Conservation (phyloP, 352 stramenopile species). For the Elongisporangium senticosum region DNA sequence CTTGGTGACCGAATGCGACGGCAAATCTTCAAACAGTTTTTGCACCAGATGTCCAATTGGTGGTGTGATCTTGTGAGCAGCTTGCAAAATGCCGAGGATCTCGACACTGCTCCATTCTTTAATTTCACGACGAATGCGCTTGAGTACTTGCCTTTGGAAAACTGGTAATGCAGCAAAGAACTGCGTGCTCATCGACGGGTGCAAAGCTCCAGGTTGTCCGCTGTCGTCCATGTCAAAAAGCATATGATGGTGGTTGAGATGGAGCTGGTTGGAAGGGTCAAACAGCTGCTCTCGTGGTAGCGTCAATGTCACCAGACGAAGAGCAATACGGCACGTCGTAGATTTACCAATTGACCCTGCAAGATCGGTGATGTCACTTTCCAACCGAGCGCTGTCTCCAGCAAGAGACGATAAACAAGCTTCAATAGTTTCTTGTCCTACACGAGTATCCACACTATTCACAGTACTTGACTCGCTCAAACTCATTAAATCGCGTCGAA, state of each 20-base stretch:
- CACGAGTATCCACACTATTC: no score
- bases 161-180: conserved; percentile 57
- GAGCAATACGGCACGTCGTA: conserved; percentile 37
- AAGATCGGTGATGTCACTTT: conserved; percentile 32
- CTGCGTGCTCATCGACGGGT: conserved; percentile 25
- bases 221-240: conserved; percentile 55
- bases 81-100: conserved; percentile 72
- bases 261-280: conserved; percentile 18
- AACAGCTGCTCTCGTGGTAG: conserved; percentile 69
- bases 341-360: conserved; percentile 47
- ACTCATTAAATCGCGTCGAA: no score
- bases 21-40: conserved; percentile 68
- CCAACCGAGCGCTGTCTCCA: no score
- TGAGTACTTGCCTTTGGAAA: conserved; percentile 73
- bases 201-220: conserved; percentile 10
- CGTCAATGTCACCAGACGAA: conserved; percentile 74
- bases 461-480: no score
- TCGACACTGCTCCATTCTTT: conserved; percentile 84
- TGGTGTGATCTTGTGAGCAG: conserved; percentile 57
- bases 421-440: neutral
- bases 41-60: conserved; percentile 60
- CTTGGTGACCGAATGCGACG: conserved; percentile 45
- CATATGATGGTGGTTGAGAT: conserved; percentile 19
- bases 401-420: neutral
- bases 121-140: conserved; percentile 57